Percentiles rank a stretch among this genome's conserved stretches.
phyloP scores from a whole-genome alignment of 2,329 filamentous ascomycete species.

The Penicillium sp. region DNA sequence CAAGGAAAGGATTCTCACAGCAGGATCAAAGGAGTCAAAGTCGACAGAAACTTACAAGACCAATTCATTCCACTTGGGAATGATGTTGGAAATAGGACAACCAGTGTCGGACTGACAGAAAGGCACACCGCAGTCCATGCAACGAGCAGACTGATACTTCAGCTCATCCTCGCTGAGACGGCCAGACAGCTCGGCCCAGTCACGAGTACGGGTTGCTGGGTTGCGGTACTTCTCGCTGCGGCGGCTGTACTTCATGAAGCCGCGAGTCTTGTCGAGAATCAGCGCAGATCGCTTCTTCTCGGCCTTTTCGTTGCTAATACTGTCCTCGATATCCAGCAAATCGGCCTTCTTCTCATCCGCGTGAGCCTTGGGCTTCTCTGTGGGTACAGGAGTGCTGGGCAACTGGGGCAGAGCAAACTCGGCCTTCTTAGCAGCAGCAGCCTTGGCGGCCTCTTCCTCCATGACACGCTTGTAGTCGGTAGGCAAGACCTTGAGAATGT shows the following conservation, averaged over 20 bases:
- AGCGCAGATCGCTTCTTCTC: constrained; percentile 87
- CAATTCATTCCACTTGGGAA: constrained; percentile 92
- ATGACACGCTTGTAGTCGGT: constrained; percentile 95
- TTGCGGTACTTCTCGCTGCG: constrained; percentile 89
- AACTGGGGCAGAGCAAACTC: constrained; percentile 76
- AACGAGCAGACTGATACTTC: constrained; percentile 92
- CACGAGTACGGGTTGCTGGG: constrained; percentile 75
- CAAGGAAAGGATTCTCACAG: too few species aligned
- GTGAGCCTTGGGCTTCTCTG: constrained; percentile 54
- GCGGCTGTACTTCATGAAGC: constrained; percentile 96
- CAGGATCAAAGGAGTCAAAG: too few species aligned
- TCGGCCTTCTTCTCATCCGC: constrained; percentile 61
- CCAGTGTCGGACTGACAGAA: constrained; percentile 97
- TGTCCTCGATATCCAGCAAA: constrained; percentile 84
- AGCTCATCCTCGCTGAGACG: constrained; percentile 89
- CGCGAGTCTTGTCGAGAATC: constrained; percentile 93
- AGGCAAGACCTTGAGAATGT: constrained; percentile 89
- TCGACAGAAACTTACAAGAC: constrained; percentile 43
- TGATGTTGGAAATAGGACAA: constrained; percentile 95
- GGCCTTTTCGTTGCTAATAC: constrained; percentile 71
- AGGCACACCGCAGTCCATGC: constrained; percentile 98
- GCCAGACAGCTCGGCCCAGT: constrained; percentile 86
- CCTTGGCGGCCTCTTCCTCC: constrained; percentile 76
- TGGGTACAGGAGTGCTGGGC: constrained; percentile 52
- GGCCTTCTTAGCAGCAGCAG: constrained; percentile 74